These are phyloP conservation scores for Dothideomycetes sp. DNA, from an alignment of 2,329 filamentous ascomycete species.

Conservation along the genomic window DNA sequence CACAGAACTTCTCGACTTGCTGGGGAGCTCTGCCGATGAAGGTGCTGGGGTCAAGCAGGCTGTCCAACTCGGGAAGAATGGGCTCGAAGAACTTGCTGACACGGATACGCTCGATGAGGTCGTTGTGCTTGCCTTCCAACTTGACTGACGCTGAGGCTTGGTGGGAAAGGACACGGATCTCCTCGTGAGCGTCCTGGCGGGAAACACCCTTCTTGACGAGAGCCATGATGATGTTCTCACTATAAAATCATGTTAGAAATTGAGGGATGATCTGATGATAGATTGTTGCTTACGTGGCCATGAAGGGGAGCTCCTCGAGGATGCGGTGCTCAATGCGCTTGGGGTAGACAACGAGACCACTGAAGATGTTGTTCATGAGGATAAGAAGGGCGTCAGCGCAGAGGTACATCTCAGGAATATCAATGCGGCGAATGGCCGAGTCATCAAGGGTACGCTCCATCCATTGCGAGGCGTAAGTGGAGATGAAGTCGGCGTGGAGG, in stretches of 20 bases:
- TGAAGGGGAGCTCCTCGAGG: conserved; percentile 75
- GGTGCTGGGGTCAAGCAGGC: conserved; percentile 28
- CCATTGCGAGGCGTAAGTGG: conserved; percentile 66
- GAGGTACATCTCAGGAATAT: conserved; percentile 41
- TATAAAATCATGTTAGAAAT: not conserved
- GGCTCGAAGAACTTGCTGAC: conserved; percentile 61
- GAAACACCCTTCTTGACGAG: conserved; percentile 61
- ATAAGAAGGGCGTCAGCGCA: conserved; percentile 35
- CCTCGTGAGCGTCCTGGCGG: conserved; percentile 75
- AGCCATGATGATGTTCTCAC: conserved; percentile 64
- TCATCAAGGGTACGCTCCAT: conserved; percentile 74
- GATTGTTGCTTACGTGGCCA: conserved; percentile 48
- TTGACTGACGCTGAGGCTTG: conserved; percentile 64
- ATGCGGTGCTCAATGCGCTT: conserved; percentile 59
- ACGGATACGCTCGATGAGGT: conserved; percentile 71
- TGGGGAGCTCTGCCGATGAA: conserved; percentile 32
- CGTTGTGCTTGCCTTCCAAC: conserved; percentile 65
- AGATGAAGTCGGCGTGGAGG: conserved; percentile 47
- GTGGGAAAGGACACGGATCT: conserved; percentile 72
- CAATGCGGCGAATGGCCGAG: conserved; percentile 55
- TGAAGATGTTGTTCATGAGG: conserved; percentile 61
- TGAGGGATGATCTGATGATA: not conserved
- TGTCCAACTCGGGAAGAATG: conserved; percentile 28
- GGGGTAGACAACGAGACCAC: conserved; percentile 67
- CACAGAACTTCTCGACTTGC: conserved; percentile 32